Evolutionary conservation across 73 alveolate genomes (phyloP).

Genomic region (Paramecium sexaurelia): DNA sequence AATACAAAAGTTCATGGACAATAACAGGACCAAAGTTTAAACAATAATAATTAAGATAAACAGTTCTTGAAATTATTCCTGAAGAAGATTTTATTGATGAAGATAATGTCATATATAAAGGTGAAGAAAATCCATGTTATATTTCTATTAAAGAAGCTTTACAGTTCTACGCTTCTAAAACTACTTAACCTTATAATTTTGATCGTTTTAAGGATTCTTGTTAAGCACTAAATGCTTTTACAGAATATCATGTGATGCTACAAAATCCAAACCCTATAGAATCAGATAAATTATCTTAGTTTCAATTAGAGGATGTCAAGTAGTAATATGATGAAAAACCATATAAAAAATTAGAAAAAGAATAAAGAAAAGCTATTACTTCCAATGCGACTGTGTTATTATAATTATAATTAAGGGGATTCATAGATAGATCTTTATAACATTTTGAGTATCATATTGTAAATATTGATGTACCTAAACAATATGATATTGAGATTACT

Average conservation of each 20-base stretch:
- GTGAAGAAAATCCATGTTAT: neutral
- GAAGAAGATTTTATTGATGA: constrained; percentile 11
- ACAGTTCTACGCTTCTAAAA: neutral
- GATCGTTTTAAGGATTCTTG: constrained; percentile 34
- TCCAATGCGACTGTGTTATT: constrained; percentile 78
- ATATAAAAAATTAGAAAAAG: constrained; percentile 60
- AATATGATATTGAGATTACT: neutral
- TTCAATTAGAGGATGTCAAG: neutral
- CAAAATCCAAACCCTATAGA: constrained; percentile 6
- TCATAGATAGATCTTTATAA: constrained; percentile 71
- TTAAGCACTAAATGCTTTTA: constrained; percentile 25
- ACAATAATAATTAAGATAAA: neutral
- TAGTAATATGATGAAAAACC: neutral
- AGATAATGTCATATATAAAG: constrained; percentile 50
- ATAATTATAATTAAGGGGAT: constrained; percentile 69
- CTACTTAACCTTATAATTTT: neutral
- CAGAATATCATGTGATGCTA: neutral
- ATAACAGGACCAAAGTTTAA: constrained; percentile 39
- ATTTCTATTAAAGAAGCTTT: neutral
- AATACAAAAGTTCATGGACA: constrained; percentile 3
- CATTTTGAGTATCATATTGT: constrained; percentile 36
- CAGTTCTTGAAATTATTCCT: neutral
- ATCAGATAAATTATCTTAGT: neutral
- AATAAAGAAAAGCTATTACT: constrained; percentile 73
- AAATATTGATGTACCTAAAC: neutral